Percentiles rank a stretch among this genome's conserved stretches.
Evolutionary conservation across 2,329 filamentous ascomycete genomes (phyloP).

Genomic region (Ascochyta koolunga): DNA sequence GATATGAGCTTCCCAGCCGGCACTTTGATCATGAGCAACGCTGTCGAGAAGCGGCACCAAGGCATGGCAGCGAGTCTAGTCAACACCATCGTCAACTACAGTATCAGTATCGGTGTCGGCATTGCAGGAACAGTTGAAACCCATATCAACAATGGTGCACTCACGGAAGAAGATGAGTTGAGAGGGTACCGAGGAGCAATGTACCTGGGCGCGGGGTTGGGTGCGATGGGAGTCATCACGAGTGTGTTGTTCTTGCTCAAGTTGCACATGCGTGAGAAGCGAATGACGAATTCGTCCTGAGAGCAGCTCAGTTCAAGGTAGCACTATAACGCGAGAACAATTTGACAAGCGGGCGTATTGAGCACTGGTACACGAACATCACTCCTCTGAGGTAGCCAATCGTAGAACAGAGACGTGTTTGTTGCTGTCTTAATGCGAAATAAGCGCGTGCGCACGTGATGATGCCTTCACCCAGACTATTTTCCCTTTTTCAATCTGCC

Average conservation of each 20-base stretch:
- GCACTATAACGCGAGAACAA: too few species aligned
- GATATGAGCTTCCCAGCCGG: conserved; percentile 52
- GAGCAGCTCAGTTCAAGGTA: background rate
- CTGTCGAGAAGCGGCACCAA: conserved; percentile 48
- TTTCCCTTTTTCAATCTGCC: too few species aligned
- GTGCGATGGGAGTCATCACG: conserved; percentile 34
- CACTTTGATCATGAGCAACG: conserved; percentile 49
- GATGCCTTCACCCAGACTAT: background rate
- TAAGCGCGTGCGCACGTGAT: background rate
- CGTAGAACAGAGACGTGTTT: background rate
- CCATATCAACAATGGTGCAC: conserved; percentile 45
- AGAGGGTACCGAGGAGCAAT: conserved; percentile 48
- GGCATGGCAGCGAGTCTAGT: conserved; percentile 50
- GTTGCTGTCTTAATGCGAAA: background rate
- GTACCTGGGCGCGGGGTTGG: conserved; percentile 49
- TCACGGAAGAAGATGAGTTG: conserved; percentile 35
- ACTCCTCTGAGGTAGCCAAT: background rate
- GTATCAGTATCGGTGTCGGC: conserved; percentile 51
- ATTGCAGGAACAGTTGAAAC: conserved; percentile 52
- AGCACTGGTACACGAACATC: fast-evolving
- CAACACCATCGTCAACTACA: conserved; percentile 53
- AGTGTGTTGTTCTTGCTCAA: conserved; percentile 34
- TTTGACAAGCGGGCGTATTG: too few species aligned
- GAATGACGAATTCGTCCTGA: background rate
- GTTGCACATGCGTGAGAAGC: conserved; percentile 16